Base-by-base conservation (phyloP, 352 stramenopile genomes). In the Pythium sukuiense region DNA sequence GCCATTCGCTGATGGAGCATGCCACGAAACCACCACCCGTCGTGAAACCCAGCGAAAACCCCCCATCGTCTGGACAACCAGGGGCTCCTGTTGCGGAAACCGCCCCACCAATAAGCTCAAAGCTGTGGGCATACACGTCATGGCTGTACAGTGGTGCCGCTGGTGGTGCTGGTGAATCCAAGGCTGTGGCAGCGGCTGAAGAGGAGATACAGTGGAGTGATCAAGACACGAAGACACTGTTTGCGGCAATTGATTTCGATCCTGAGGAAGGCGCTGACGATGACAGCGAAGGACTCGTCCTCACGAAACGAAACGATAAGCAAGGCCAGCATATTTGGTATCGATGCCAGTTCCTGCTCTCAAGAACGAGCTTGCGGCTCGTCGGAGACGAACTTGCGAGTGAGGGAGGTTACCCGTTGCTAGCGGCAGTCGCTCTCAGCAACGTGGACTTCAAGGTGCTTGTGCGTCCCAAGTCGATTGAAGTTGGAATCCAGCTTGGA, bases 191-290 rank as follows among this genome's bases (percentile, higher is more conserved):
- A 12, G 9, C 27, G 5, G 49, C 29, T 20, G 53, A 67, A 26
- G 74, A 83, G 48, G 83, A 92, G 37, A 75, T 92, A 3, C 79
- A 84, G 60, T 94, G 85, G 85, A 94, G 82, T 61, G 84, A 95
- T n/a, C 77, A 93, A 65, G 87, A 95, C 55, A 91, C 81, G 7
- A 88, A 91, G 55, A 75, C 85, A 35, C 61, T 95, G 3, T 95
- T 90, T 37, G 80, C 88, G 20, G 85, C 85, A 8, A 95, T 95
- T 50, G 76, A 95, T 65, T 95, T 90, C 45, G 73, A 92, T 61
- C 87, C 87, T 1, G 72, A 80, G 2, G 55, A 83, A 67, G 18
- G 30, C 39, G n/a, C 30, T 55, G 24, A 54, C 49, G 24, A 32
- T 18, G 26, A 59, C 30, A 60, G 63, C 26, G 27, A 30, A 14